Conservation (phyloP, 2,329 filamentous ascomycete genomes). For the Tolypocladium pustulatum region DNA sequence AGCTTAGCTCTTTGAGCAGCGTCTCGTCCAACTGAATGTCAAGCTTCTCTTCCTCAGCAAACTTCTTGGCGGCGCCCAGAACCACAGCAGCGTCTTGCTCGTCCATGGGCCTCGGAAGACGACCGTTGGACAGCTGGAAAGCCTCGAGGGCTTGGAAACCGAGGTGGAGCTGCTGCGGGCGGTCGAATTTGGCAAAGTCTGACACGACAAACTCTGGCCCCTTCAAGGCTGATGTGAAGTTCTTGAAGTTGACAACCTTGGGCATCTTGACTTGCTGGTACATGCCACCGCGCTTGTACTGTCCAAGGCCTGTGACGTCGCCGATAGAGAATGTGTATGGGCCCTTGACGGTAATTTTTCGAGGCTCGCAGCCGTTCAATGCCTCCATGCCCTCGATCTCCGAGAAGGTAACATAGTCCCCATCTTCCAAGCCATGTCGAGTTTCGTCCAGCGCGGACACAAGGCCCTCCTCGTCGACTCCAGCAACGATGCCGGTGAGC, state of each 20-base stretch:
- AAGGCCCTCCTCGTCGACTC: constrained; percentile 78
- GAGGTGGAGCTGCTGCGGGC: constrained; percentile 81
- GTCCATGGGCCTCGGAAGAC: constrained; percentile 74
- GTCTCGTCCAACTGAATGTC: constrained; percentile 78
- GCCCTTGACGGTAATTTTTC: constrained; percentile 87
- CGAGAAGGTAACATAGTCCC: constrained; percentile 90
- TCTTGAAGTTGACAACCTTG: constrained; percentile 81
- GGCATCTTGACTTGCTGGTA: constrained; percentile 99
- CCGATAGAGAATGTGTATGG: constrained; percentile 98
- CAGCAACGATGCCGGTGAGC: constrained; percentile 78
- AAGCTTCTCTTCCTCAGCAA: constrained; percentile 60
- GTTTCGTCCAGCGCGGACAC: constrained; percentile 93
- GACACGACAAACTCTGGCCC: constrained; percentile 85
- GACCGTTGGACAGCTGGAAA: constrained; percentile 65
- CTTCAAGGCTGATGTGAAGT: constrained; percentile 65
- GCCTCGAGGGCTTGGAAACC: constrained; percentile 87
- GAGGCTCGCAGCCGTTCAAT: constrained; percentile 72
- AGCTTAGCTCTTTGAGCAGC: constrained; percentile 83
- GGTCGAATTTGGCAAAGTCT: constrained; percentile 96
- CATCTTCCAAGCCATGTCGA: constrained; percentile 88
- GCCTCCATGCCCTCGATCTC: constrained; percentile 88
- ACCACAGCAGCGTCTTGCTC: constrained; percentile 74
- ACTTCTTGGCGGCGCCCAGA: constrained; percentile 60
- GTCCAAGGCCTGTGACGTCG: constrained; percentile 75
- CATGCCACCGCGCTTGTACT: constrained; percentile 80